phyloP scores from a whole-genome alignment of 768 basidiomycete species.

The Candolleomyces efflorescens region DNA sequence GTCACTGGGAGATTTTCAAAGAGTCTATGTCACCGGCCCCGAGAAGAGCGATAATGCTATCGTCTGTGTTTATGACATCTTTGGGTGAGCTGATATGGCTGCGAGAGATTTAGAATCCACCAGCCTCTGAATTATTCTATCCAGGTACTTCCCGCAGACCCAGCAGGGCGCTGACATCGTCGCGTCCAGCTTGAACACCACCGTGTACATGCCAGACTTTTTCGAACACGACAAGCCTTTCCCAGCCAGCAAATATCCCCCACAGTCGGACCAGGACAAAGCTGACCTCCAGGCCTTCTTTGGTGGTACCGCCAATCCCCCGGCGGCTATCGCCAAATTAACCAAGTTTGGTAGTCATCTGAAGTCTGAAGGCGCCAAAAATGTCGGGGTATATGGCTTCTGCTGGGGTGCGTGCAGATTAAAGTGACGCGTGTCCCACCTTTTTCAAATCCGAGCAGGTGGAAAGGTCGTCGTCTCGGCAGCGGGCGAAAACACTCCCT shows the following conservation, averaged over 20 bases:
- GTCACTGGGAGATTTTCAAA: constrained; percentile 43
- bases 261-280: constrained; percentile 49
- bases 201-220: constrained; percentile 66
- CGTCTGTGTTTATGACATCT: constrained; percentile 60
- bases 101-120: too few relatives aligned
- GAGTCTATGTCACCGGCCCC: constrained; percentile 50
- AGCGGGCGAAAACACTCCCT: constrained; percentile 36
- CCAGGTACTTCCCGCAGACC: constrained; percentile 56
- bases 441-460: constrained; percentile 22
- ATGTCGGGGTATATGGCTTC: constrained; percentile 49
- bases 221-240: constrained; percentile 52
- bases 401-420: constrained; percentile 43
- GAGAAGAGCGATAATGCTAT: constrained; percentile 45
- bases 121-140: neutral
- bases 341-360: constrained; percentile 35
- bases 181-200: constrained; percentile 44
- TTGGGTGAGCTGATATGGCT: constrained; percentile 35
- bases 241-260: constrained; percentile 47
- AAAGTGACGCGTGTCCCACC: neutral
- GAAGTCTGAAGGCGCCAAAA: constrained; percentile 37
- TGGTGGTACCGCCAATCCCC: constrained; percentile 44
- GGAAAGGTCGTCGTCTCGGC: constrained; percentile 46
- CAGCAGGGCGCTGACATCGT: constrained; percentile 65
- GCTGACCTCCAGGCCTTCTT: constrained; percentile 55
- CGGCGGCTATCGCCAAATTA: constrained; percentile 35